These are phyloP conservation scores for Plantago elongata DNA, from an alignment of 257 asterid species.

Conservation along the genomic window DNA sequence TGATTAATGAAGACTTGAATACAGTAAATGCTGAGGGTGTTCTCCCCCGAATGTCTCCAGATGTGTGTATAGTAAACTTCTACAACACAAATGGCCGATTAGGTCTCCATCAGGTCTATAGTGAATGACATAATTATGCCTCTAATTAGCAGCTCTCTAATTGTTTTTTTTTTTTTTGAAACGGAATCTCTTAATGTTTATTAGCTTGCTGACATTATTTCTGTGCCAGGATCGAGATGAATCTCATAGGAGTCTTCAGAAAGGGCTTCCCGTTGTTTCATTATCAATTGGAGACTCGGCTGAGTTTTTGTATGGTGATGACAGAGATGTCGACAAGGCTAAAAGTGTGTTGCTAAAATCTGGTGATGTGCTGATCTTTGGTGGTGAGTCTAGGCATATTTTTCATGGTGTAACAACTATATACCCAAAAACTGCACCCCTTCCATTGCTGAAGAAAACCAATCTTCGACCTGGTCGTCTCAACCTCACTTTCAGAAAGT, in stretches of 20 bases:
- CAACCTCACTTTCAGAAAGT: conserved; percentile 58
- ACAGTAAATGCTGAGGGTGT: conserved; percentile 24
- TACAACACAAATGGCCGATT: conserved; percentile 46
- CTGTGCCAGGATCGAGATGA: conserved; percentile 56
- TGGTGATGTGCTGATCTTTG: conserved; percentile 7
- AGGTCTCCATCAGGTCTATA: conserved; percentile 67
- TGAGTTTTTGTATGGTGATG: conserved; percentile 50
- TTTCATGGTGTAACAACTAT: conserved; percentile 57
- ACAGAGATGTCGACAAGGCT: conserved; percentile 44
- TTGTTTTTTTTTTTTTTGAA: too few species aligned
- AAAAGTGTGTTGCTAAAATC: conserved; percentile 20
- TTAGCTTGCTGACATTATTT: too few species aligned
- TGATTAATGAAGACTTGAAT: conserved; percentile 25
- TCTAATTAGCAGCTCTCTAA: not conserved
- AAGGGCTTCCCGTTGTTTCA: conserved; percentile 62
- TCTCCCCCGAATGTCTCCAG: conserved; percentile 57
- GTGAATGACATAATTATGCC: not conserved
- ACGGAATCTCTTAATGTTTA: too few species aligned
- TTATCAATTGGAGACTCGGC: conserved; percentile 66
- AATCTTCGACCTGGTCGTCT: conserved; percentile 65
- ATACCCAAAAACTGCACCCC: conserved; percentile 44
- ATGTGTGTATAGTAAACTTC: conserved; percentile 60
- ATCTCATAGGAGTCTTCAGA: conserved; percentile 33
- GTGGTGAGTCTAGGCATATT: conserved; percentile 39
- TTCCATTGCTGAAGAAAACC: conserved; percentile 20